Percentiles rank a stretch among this genome's conserved stretches.
Conservation (phyloP, 73 alveolate genomes). For the Paramecium biaurelia region DNA sequence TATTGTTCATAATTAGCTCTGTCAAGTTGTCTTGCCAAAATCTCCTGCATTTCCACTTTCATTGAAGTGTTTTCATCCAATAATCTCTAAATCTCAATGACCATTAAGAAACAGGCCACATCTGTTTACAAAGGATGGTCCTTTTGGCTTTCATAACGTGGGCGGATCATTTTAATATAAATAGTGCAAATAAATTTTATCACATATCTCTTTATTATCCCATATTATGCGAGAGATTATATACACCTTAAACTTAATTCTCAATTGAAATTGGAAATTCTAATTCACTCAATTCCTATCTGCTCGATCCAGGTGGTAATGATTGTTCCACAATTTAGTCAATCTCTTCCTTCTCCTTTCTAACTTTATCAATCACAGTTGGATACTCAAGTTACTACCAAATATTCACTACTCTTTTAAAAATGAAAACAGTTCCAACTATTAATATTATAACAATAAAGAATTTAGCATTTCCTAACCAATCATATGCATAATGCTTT, state of each 20-base stretch:
- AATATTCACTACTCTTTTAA: not conserved
- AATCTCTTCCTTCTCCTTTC: not conserved
- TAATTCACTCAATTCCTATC: not conserved
- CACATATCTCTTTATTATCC: conserved; percentile 21
- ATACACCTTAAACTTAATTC: not conserved
- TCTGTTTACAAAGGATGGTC: conserved; percentile 4
- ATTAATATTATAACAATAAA: not conserved
- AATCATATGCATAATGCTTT: not conserved
- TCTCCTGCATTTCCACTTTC: conserved; percentile 22
- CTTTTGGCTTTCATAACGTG: conserved; percentile 8
- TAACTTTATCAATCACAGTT: not conserved
- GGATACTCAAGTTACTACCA: conserved; percentile 29
- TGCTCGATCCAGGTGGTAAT: not conserved
- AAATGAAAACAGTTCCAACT: not conserved
- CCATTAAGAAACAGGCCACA: conserved; percentile 36
- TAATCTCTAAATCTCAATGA: not conserved
- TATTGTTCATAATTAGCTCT: conserved; percentile 41
- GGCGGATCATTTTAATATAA: conserved; percentile 9
- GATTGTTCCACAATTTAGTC: not conserved
- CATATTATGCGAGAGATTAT: conserved; percentile 5
- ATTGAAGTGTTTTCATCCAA: conserved; percentile 1
- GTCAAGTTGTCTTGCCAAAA: not conserved
- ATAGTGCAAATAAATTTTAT: not conserved
- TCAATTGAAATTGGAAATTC: conserved; percentile 6
- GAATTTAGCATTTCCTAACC: conserved; percentile 33